Percentiles rank a stretch among this genome's conserved stretches.
Conservation (phyloP, 1,139 yeast species). For the Geotrichum phurueaensis region DNA sequence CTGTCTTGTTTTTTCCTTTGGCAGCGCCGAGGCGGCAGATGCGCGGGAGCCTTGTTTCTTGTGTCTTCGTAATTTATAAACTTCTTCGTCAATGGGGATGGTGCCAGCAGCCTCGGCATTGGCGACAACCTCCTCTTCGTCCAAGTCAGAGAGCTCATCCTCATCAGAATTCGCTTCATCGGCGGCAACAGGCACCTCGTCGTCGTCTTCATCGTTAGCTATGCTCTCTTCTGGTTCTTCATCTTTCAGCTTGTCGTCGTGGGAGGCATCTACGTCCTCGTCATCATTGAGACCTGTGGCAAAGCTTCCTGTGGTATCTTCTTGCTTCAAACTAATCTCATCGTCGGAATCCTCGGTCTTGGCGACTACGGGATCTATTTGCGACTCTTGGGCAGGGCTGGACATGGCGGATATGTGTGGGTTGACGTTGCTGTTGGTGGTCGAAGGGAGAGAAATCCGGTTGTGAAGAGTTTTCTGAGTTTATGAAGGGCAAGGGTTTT, state of each 20-base stretch:
- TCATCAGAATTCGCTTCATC: constrained; percentile 5
- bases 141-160: constrained; percentile 32
- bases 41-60: constrained; percentile 27
- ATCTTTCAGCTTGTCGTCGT: not conserved
- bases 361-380: not conserved
- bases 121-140: constrained; percentile 34
- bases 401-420: not conserved
- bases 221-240: not conserved
- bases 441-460: not conserved
- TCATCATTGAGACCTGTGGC: not conserved
- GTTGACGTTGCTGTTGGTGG: not conserved
- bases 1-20: constrained; percentile 21
- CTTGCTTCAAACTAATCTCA: not conserved
- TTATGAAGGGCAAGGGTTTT: not conserved
- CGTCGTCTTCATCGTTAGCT: not conserved
- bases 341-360: not conserved
- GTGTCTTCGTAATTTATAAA: constrained; percentile 38
- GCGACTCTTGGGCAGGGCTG: not conserved
- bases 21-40: constrained; percentile 15
- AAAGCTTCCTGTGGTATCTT: not conserved
- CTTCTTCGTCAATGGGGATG: constrained; percentile 37
- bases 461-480: not conserved
- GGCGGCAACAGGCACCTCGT: not conserved
- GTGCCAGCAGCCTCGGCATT: constrained; percentile 25
- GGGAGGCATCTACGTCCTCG: not conserved